These are phyloP conservation scores for Leptomonas seymouri DNA, from an alignment of 208 protist genomes.

Conservation along the genomic window DNA sequence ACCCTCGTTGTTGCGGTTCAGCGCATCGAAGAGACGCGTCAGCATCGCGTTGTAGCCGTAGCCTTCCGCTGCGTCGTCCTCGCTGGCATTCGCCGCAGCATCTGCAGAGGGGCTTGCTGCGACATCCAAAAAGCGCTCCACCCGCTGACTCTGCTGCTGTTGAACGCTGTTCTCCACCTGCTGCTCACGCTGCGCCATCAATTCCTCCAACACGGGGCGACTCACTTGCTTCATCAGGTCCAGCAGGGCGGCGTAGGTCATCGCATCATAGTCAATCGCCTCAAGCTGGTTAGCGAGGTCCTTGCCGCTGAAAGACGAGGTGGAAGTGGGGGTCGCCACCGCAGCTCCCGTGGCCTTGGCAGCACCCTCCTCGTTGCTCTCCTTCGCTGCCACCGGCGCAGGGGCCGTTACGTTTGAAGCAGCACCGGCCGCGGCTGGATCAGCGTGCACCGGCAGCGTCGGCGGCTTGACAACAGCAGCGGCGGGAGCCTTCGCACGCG, in stretches of 20 bases:
- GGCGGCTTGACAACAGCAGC: constrained; percentile 13
- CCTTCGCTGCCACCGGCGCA: constrained; percentile 3
- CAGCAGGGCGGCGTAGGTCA: constrained; percentile 60
- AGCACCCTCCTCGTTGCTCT: constrained; percentile 6
- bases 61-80: constrained; percentile 37
- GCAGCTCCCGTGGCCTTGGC: constrained; percentile 5
- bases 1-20: constrained; percentile 76
- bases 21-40: constrained; percentile 58
- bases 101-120: constrained; percentile 5
- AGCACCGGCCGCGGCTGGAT: constrained; percentile 10
- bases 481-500: constrained; percentile 6
- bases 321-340: background rate
- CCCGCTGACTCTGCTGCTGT: constrained; percentile 43
- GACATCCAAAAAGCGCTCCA: constrained; percentile 65
- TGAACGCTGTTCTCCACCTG: constrained; percentile 25
- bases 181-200: constrained; percentile 60
- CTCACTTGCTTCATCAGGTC: constrained; percentile 43
- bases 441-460: constrained; percentile 22
- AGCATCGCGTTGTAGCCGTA: constrained; percentile 84
- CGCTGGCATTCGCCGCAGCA: constrained; percentile 9
- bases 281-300: constrained; percentile 43
- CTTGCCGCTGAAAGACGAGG: background rate
- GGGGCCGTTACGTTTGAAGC: background rate
- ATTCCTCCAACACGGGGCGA: constrained; percentile 51
- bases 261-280: constrained; percentile 56